These are phyloP conservation scores for Ophiosphaerella herpotricha DNA, from an alignment of 2,329 filamentous ascomycete genomes.

Conservation along the genomic window DNA sequence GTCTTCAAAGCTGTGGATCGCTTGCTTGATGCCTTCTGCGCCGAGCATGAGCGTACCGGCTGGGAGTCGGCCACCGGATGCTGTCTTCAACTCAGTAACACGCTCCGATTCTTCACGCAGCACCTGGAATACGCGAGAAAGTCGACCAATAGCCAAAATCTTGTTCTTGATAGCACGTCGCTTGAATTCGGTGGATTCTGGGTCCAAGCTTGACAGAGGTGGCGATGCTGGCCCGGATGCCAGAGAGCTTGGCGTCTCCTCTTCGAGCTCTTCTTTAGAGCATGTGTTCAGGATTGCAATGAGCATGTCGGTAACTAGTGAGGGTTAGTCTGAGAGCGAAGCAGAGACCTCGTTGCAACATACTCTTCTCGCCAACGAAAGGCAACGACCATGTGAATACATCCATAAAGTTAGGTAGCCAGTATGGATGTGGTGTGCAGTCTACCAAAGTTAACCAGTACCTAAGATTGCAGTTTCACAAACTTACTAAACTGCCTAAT, in stretches of 20 bases:
- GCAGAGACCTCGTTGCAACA: slow-evolving; percentile 5
- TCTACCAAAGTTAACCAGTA: slow-evolving; percentile 50
- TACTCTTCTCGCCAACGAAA: slow-evolving; percentile 91
- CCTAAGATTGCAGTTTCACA: background rate
- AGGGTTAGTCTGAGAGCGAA: slow-evolving; percentile 19
- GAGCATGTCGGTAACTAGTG: slow-evolving; percentile 86
- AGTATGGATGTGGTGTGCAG: slow-evolving; percentile 98
- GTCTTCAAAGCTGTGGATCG: slow-evolving; percentile 95
- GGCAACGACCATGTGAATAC: slow-evolving; percentile 99
- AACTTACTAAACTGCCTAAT: slow-evolving; percentile 85
- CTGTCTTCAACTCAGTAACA: slow-evolving; percentile 97
- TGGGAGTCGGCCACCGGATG: slow-evolving; percentile 86
- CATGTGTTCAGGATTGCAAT: slow-evolving; percentile 98
- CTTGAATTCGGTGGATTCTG: slow-evolving; percentile 91
- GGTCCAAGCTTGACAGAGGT: slow-evolving; percentile 67
- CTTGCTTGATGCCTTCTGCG: slow-evolving; percentile 97
- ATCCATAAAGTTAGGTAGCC: slow-evolving; percentile 99
- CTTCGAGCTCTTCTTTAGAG: slow-evolving; percentile 95
- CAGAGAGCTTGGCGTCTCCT: slow-evolving; percentile 78
- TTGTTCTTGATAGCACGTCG: slow-evolving; percentile 99
- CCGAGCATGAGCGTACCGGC: slow-evolving; percentile 97
- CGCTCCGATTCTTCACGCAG: slow-evolving; percentile 95
- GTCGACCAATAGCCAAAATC: slow-evolving; percentile 93
- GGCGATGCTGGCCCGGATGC: slow-evolving; percentile 76
- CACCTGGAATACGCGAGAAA: slow-evolving; percentile 98